Conservation (phyloP, 768 basidiomycete genomes). For the Calocera cornea region DNA sequence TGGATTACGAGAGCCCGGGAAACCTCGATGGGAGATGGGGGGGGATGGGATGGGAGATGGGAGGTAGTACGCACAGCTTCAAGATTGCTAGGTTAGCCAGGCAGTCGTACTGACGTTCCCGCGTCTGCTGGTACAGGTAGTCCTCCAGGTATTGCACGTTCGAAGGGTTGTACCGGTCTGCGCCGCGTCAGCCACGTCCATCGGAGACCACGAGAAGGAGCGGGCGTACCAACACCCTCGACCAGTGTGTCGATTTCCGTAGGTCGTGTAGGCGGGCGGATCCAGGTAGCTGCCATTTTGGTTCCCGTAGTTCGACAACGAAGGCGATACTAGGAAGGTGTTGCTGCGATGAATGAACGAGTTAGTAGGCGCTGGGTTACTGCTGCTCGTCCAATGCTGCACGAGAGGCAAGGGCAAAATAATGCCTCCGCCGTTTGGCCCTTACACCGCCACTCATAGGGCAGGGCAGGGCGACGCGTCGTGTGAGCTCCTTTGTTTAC, state of each 20-base stretch:
- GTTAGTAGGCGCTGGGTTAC: too few species aligned
- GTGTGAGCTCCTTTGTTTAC: background rate
- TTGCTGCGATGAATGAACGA: too few species aligned
- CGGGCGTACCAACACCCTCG: constrained; percentile 65
- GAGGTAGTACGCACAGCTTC: constrained; percentile 50
- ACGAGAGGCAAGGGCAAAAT: background rate
- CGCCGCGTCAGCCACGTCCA: background rate
- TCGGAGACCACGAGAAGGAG: background rate
- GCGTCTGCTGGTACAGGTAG: constrained; percentile 89
- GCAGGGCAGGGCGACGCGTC: background rate
- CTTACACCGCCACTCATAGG: background rate
- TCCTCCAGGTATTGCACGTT: constrained; percentile 91
- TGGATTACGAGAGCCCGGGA: constrained; percentile 9
- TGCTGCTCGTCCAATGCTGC: background rate
- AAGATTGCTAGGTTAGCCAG: constrained; percentile 89
- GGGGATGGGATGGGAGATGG: too few species aligned
- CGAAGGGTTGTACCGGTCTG: constrained; percentile 94
- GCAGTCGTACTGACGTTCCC: constrained; percentile 83
- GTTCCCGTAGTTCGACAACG: background rate
- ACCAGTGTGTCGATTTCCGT: constrained; percentile 84
- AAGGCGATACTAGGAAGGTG: too few species aligned
- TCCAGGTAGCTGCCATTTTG: constrained; percentile 40
- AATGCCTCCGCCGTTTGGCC: background rate
- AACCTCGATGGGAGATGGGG: constrained; percentile 10
- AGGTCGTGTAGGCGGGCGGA: constrained; percentile 61